Conservation (phyloP, 192 early-diverging fungal species). For the Diversispora eburnea region DNA sequence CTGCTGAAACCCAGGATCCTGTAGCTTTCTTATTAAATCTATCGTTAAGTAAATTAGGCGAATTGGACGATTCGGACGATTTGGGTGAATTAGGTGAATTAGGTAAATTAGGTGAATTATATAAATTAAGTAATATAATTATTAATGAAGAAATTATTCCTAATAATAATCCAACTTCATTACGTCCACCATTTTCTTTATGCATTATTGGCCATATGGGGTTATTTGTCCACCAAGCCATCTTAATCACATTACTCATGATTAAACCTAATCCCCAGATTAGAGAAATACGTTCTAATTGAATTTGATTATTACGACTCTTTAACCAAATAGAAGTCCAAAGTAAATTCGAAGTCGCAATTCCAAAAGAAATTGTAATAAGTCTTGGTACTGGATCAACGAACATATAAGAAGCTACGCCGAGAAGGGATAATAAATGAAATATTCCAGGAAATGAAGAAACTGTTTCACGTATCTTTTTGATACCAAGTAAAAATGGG, state of each 20-base stretch:
- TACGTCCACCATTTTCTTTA: conserved; percentile 65
- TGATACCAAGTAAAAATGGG: conserved; percentile 58
- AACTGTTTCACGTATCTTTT: conserved; percentile 49
- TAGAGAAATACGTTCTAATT: conserved; percentile 60
- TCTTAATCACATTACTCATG: conserved; percentile 64
- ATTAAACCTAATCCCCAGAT: conserved; percentile 68
- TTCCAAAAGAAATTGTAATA: conserved; percentile 53
- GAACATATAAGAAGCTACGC: conserved; percentile 60
- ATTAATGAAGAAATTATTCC: conserved; percentile 59
- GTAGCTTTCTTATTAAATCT: conserved; percentile 9
- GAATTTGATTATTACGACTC: conserved; percentile 46
- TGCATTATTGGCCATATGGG: conserved; percentile 85
- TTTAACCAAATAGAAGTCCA: conserved; percentile 60
- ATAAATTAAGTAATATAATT: conserved; percentile 31
- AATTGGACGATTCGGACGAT: too few species aligned
- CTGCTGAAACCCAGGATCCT: conserved; percentile 48
- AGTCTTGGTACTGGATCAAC: conserved; percentile 56
- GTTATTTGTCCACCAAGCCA: conserved; percentile 76
- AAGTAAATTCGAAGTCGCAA: conserved; percentile 52
- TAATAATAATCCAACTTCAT: conserved; percentile 58
- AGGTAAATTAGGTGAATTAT: too few species aligned
- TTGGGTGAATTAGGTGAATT: too few species aligned
- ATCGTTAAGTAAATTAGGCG: too few species aligned
- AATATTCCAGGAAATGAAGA: conserved; percentile 51
- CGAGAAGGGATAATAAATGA: conserved; percentile 56